These are phyloP conservation scores for Blakeslea trispora DNA, from an alignment of 371 early-diverging fungal genomes.

Conservation along the genomic window DNA sequence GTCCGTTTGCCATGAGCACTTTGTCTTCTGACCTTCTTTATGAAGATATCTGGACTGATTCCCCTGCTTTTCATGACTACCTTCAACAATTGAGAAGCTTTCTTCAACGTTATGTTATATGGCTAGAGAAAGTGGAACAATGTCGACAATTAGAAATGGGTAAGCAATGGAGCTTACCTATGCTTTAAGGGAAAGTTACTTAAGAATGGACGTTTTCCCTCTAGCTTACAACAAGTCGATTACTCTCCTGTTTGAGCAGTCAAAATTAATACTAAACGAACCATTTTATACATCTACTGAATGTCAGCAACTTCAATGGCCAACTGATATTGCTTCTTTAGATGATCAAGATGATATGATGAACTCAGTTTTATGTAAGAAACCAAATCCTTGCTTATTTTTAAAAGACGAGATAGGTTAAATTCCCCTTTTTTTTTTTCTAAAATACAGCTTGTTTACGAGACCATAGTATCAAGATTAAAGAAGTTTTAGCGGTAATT, in stretches of 20 bases:
- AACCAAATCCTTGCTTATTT: too few relatives aligned
- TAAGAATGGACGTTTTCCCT: too few relatives aligned
- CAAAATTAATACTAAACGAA: conserved; percentile 20
- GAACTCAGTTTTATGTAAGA: conserved; percentile 16
- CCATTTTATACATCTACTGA: conserved; percentile 24
- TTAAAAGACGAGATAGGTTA: too few relatives aligned
- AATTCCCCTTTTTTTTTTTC: too few relatives aligned
- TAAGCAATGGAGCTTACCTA: too few relatives aligned
- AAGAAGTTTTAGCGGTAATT: conserved; percentile 26
- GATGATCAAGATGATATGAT: conserved; percentile 12
- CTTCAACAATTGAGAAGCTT: conserved; percentile 26
- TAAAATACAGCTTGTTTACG: conserved; percentile 14
- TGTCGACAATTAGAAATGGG: conserved; percentile 38
- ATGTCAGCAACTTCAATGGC: conserved; percentile 17
- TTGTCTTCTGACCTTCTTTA: conserved; percentile 25
- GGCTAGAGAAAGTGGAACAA: conserved; percentile 32
- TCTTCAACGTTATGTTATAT: conserved; percentile 26
- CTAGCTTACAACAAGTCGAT: conserved; percentile 30
- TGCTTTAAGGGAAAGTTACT: too few relatives aligned
- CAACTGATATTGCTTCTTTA: conserved; percentile 15
- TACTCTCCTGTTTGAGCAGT: conserved; percentile 19
- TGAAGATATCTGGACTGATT: conserved; percentile 42
- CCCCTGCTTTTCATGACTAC: conserved; percentile 32
- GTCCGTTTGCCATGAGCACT: conserved; percentile 7
- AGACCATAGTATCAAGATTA: conserved; percentile 24